Evolutionary conservation across 495 filamentous ascomycete genomes (phyloP), one percentile per base, ranked within the genome.

Genomic region (Viridothelium virens): DNA sequence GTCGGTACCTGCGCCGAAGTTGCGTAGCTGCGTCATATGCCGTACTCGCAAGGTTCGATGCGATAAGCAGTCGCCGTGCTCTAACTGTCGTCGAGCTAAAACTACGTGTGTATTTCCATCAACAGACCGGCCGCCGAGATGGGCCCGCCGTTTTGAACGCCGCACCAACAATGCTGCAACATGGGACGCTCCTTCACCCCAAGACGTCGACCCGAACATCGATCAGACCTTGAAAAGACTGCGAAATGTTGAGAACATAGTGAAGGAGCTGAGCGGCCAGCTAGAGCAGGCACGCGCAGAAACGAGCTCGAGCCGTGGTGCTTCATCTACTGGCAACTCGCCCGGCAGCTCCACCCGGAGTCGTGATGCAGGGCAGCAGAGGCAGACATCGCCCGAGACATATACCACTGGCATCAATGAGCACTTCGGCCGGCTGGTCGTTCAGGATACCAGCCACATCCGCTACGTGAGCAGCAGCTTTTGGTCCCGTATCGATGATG

Each of bases 11-110:
- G 16, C 70, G 6, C 67, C 73, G 31, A 83, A 84, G 67, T 70
- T 69, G 56, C 82, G 83, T 41, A 85, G 84, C 67, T 87, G 85
- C 50, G 75, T 81, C 31, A 76, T 79, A 50, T 88, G 85, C 69
- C 77, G 85, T 10, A 76, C 73, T 14, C 82, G 85, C 25, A 87
- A 89, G 78, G 87, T 89, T 47, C 85, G 86, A 37, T 90, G 87
- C 69, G 84, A 89, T 73, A 90, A 87, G 70, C 81, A 82, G 31
- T 81, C 80, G 25, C 87, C 87, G 31, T 90, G 87, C 70, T 83
- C 85, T 4, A 87, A 86, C 71, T 90, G 87, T 73, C 81, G 81
- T 63, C 84, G 82, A 2, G 85, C 84, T 12, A 82, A 83, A 68
- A 83, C 86, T 65, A 75, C 79, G 4, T 87, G 85, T 69, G 74